These are phyloP conservation scores for Senna tora DNA, from an alignment of 306 rosid species.

Conservation along the genomic window DNA sequence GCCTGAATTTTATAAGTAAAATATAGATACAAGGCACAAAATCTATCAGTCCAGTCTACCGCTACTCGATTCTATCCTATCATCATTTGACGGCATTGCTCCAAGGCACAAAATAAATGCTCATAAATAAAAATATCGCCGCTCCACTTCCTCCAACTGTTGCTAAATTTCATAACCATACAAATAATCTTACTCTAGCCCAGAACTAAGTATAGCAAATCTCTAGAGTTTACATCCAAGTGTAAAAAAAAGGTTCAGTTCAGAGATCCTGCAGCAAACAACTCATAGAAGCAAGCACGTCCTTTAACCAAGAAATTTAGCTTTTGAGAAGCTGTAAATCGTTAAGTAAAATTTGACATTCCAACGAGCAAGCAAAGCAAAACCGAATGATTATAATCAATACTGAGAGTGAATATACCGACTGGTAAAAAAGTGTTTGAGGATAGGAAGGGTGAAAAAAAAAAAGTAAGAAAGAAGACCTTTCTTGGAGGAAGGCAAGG, in stretches of 20 bases:
- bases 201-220: background rate
- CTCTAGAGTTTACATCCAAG: background rate
- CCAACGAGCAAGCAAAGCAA: background rate
- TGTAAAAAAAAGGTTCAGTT: background rate
- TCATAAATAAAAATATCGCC: background rate
- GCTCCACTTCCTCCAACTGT: background rate
- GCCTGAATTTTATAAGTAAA: background rate
- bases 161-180: background rate
- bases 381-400: background rate
- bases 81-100: background rate
- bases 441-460: background rate
- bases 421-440: background rate
- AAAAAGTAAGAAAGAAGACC: slow-evolving; percentile 40
- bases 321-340: background rate
- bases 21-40: background rate
- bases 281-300: background rate
- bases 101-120: background rate
- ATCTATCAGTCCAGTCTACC: no score
- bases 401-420: background rate
- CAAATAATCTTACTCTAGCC: background rate
- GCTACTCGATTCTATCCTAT: background rate
- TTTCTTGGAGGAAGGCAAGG: slow-evolving; percentile 71
- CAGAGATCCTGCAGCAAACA: background rate
- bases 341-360: background rate
- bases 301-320: background rate